phyloP scores from a whole-genome alignment of 495 filamentous ascomycete species.

The Acidiella bohemica region DNA sequence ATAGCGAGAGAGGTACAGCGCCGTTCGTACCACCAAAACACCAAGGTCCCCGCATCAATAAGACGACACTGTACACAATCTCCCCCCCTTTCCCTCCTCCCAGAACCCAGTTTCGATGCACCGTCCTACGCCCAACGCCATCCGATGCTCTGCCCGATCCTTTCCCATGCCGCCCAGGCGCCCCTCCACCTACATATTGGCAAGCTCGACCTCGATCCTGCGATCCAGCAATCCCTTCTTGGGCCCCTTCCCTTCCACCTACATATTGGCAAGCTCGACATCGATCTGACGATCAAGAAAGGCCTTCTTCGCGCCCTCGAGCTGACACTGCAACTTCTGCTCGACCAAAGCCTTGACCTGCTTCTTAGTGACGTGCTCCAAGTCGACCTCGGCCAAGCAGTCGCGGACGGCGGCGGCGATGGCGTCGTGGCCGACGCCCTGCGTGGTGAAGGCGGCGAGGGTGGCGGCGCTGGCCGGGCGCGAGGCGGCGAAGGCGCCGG shows the following conservation, averaged over 20 bases:
- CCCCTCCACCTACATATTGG: no score
- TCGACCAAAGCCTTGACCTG: conserved; percentile 80
- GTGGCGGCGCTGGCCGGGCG: conserved; percentile 62
- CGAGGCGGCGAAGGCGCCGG: conserved; percentile 26
- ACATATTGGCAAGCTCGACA: conserved; percentile 82
- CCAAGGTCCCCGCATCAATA: no score
- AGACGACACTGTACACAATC: no score
- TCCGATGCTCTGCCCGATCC: no score
- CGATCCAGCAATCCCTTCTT: neutral
- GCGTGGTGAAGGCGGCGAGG: conserved; percentile 44
- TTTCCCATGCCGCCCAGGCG: no score
- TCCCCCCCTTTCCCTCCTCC: no score
- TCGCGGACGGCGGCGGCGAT: conserved; percentile 74
- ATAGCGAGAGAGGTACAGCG: no score
- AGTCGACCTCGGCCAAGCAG: conserved; percentile 77
- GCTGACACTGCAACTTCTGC: conserved; percentile 75
- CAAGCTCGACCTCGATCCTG: no score
- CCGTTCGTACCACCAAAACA: no score
- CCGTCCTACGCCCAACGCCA: no score
- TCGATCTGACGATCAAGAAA: conserved; percentile 91
- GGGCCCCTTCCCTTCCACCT: neutral
- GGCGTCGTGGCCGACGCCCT: conserved; percentile 53
- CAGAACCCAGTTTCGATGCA: no score
- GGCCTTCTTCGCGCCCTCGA: conserved; percentile 63
- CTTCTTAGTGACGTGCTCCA: conserved; percentile 96